Base-by-base conservation (phyloP, 306 rosid species). In the Senna siamea region DNA sequence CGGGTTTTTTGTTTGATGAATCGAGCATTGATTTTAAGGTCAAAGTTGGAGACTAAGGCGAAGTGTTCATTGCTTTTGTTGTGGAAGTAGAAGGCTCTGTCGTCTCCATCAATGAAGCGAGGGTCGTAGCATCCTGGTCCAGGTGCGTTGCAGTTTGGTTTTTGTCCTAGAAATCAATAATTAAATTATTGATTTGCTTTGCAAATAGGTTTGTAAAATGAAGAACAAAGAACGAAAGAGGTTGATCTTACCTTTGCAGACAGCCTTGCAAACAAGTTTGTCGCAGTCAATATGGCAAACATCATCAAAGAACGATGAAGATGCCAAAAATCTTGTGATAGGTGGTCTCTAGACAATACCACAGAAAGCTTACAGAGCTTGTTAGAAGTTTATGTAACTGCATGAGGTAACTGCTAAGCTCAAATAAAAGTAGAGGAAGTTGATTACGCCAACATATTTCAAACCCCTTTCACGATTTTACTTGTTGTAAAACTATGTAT, bases 41-140 rank as follows among this genome's bases (percentile, higher is more conserved):
- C 30, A 3, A 37, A 43, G 40, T 82, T 81, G 1, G 87, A 82
- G 68, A 80, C 83, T 13, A 82, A 63, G 62, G 56, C 52, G 73
- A 82, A 85, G 44, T 80, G 78, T 55, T 77, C 34, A n/a, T 80
- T 80, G 55, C 73, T 82, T 74, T 86, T 86, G n/a, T 79, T 57
- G n/a, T n/a, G n/a, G n/a, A n/a, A n/a, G n/a, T n/a, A n/a, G n/a
- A n/a, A n/a, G n/a, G n/a, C n/a, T n/a, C 83, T 61, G 4, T 83
- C 85, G 55, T 85, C 83, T 15, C 89, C 89, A 0, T 85, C 87
- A 4, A 82, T 74, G 85, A 85, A 82, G 6, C 81, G 81, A 0
- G 89, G 89, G 64, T 82, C 89, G 30, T 64, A 66, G 56, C 85
- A 82, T 64, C 85, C 85, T 55, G 87, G 71, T 80, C 89, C 89